Base-by-base conservation (phyloP, 2,329 filamentous ascomycete genomes). In the Fonsecaea pedrosoi region DNA sequence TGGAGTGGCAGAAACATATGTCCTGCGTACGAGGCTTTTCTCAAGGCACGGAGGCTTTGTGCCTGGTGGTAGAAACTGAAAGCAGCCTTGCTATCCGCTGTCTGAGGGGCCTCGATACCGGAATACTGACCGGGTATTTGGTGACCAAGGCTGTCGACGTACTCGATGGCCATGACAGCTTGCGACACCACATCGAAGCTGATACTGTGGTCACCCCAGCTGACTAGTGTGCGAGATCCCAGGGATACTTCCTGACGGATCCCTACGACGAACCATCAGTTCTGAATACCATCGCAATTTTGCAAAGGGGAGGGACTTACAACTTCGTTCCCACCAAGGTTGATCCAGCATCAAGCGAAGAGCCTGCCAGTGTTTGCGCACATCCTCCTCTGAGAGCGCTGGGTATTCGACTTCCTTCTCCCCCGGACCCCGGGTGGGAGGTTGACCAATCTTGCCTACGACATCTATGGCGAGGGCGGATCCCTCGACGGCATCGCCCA, bases 401-500 rank as follows among this genome's bases (percentile, higher is more conserved):
- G 62, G 62, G 42, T 65, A 65, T 45, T 32, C 34, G 15, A 65
- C 55, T 42, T 65, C 62, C 21, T 54, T 65, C 45, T 65, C 42
- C 10, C 62, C 55, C 3, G 62, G 62, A 8, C 62, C 54, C 9
- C 40, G 62, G 38, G 40, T 42, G 8, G 62, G 62, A 34, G 62
- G 62, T 6, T 48, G 38, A 25, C 62, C 62, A 42, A 60, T 65
- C 42, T 60, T 65, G 38, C 25, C 42, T 21, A 71, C 64, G 8
- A 67, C 13, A 9, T 68, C 57, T 13, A 67, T 60, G 25, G 66
- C 71, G 13, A 56, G 45, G 12, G 58, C 48, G 35, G 53, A 66
- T 21, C 67, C 64, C 15, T 62, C 56, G 13, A 67, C 54, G 7
- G 66, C 65, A 21, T 62, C 34, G 12, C 67, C 70, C n/a, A 73